Conservation (phyloP, 140 eudicot genomes). For the Senecio squalidus region DNA sequence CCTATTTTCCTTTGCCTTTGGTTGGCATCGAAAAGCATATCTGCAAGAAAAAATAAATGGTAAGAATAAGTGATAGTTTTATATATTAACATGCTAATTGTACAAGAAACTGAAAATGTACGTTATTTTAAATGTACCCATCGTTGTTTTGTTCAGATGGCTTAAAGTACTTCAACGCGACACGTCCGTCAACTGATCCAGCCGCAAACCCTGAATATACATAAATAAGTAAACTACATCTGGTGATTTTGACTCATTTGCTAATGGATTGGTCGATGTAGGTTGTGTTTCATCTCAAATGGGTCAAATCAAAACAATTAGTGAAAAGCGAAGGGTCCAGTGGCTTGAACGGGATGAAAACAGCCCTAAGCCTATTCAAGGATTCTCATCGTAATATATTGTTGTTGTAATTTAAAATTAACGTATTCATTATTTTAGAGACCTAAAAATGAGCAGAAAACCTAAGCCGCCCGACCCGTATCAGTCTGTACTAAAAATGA, state of each 20-base stretch:
- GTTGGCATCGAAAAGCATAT: slow-evolving; percentile 77
- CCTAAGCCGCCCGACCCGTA: neutral
- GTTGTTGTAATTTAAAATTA: neutral
- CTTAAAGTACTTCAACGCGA: slow-evolving; percentile 44
- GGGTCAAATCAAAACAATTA: too few species aligned
- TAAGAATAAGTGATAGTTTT: neutral
- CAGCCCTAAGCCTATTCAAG: neutral
- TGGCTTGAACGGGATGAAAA: neutral
- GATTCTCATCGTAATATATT: neutral
- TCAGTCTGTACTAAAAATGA: neutral
- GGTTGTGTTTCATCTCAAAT: too few species aligned
- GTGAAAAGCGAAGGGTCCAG: too few species aligned
- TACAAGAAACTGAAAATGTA: slow-evolving; percentile 6
- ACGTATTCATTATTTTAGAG: neutral
- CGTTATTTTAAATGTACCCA: slow-evolving; percentile 50
- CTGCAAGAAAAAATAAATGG: slow-evolving; percentile 33
- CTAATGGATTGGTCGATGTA: too few species aligned
- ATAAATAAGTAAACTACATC: neutral
- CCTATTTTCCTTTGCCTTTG: slow-evolving; percentile 59
- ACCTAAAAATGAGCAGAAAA: neutral
- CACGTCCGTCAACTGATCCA: slow-evolving; percentile 93
- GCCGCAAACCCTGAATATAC: slow-evolving; percentile 74
- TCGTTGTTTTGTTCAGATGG: slow-evolving; percentile 36
- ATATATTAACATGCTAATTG: neutral
- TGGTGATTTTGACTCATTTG: too few species aligned